Base-by-base conservation (phyloP, 2,329 filamentous ascomycete genomes). In the Diplodia sapinea region DNA sequence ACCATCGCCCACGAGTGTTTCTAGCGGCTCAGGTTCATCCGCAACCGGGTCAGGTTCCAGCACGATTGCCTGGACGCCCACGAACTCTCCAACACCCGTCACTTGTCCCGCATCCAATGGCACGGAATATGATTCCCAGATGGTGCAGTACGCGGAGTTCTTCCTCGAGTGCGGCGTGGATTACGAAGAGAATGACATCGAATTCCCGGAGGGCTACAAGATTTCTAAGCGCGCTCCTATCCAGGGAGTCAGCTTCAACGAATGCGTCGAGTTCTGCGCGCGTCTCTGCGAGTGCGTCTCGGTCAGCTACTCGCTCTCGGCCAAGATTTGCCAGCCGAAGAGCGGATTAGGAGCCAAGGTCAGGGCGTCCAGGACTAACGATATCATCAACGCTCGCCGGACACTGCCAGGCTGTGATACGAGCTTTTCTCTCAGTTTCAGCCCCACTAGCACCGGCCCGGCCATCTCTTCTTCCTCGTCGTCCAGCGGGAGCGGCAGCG, bases 211-310 rank as follows among this genome's bases (percentile, higher is more conserved):
- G 5, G 36, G 62, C 7, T 51, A 12, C 17, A 33, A 23, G 23
- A 20, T 65, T 38, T n/a, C 11, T 3, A 65, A 65, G 20, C 62
- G 62, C 23, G 50, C 12, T 7, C 50, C 62, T 8, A 31, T 65
- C 13, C 15, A n/a, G 7, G 50, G 7, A 13, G 51, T 54, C 1
- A 54, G 29, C 17, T 65, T 55, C 36, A n/a, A 47, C 26, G 49
- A 49, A 4, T 65, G 62, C 15, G 47, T 65, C 23, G 62, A 65
- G 23, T 55, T 43, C 50, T 65, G 62, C 15, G 62, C 49, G 4
- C 51, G 50, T 29, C 33, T 54, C 15, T 65, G 62, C 15, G 62
- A 65, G 7, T 65, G 62, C 23, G 20, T 47, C 6, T n/a, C 13
- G 23, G 20, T 65, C 26, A 33, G 33, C 13, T 65, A 63, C n/a